phyloP scores from a whole-genome alignment of 495 filamentous ascomycete genomes.

The Tetracladium marchalianum region DNA sequence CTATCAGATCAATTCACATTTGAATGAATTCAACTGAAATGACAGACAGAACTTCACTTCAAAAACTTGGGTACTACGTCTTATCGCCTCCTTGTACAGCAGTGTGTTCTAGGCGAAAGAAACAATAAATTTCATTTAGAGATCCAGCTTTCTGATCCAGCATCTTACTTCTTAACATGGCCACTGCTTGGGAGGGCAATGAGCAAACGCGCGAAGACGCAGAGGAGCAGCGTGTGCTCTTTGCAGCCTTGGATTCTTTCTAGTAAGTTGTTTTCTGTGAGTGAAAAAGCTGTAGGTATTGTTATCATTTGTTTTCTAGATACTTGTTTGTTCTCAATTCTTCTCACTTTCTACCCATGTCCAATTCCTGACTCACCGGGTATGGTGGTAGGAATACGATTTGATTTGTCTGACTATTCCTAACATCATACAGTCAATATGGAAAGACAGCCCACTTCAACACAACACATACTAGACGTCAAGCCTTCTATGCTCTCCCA shows the following conservation, averaged over 20 bases:
- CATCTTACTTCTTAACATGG: not conserved
- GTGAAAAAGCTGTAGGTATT: not conserved
- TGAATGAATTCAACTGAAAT: too few relatives aligned
- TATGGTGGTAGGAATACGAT: conserved; percentile 3
- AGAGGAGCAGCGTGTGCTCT: conserved; percentile 67
- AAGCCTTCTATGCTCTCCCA: conserved; percentile 86
- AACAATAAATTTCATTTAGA: too few relatives aligned
- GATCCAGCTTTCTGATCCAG: too few relatives aligned
- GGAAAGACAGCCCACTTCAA: conserved; percentile 73
- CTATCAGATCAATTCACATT: too few relatives aligned
- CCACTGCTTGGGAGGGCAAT: conserved; percentile 26
- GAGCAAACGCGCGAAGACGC: conserved; percentile 38
- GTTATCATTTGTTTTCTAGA: not conserved
- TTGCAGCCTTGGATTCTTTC: conserved; percentile 74
- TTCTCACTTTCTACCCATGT: not conserved
- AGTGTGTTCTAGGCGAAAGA: too few relatives aligned
- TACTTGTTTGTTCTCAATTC: not conserved
- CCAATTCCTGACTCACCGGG: not conserved
- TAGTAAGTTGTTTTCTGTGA: conserved; percentile 45
- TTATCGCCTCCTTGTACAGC: too few relatives aligned
- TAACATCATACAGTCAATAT: conserved; percentile 54
- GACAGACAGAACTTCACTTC: too few relatives aligned
- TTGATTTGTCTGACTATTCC: not conserved
- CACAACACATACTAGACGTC: conserved; percentile 78
- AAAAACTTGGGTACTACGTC: too few relatives aligned